Percentiles rank a stretch among this genome's conserved stretches.
Conservation (phyloP, 371 early-diverging fungal species). For the Syncephalis fuscata region DNA sequence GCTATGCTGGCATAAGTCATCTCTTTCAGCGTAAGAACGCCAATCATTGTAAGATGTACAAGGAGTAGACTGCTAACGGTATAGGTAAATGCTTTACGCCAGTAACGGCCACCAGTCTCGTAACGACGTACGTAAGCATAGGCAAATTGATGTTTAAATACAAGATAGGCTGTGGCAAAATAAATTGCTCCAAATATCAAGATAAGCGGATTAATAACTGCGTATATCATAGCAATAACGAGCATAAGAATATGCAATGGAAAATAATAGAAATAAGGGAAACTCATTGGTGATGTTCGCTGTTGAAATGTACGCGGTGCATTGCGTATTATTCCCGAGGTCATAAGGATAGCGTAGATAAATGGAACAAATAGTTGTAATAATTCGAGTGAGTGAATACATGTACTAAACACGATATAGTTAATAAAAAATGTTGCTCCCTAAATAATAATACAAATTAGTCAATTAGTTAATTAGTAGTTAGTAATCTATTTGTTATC, state of each 20-base stretch:
- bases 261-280: conserved; percentile 47
- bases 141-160: conserved; percentile 63
- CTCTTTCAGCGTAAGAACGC: conserved; percentile 41
- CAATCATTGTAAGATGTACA: conserved; percentile 75
- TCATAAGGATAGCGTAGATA: conserved; percentile 24
- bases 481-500: too few species aligned
- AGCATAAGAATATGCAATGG: conserved; percentile 60
- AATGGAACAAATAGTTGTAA: conserved; percentile 38
- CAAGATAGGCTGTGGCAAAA: conserved; percentile 49
- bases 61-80: conserved; percentile 60
- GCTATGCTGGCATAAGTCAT: conserved; percentile 24
- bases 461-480: too few species aligned
- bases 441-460: conserved; percentile 18
- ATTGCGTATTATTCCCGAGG: conserved; percentile 27
- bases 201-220: conserved; percentile 73
- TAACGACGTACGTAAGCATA: conserved; percentile 76
- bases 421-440: conserved; percentile 67
- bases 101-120: conserved; percentile 62
- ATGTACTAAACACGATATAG: conserved; percentile 52
- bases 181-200: conserved; percentile 60
- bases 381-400: conserved; percentile 51
- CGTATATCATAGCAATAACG: conserved; percentile 73
- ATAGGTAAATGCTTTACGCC: conserved; percentile 61
- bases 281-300: conserved; percentile 35
- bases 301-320: conserved; percentile 52